A percentile compares a stretch with the other conserved stretches of the same genome.
These are phyloP conservation scores for Fusarium pilosicola DNA, from an alignment of 2,329 filamentous ascomycete species.

Conservation along the genomic window DNA sequence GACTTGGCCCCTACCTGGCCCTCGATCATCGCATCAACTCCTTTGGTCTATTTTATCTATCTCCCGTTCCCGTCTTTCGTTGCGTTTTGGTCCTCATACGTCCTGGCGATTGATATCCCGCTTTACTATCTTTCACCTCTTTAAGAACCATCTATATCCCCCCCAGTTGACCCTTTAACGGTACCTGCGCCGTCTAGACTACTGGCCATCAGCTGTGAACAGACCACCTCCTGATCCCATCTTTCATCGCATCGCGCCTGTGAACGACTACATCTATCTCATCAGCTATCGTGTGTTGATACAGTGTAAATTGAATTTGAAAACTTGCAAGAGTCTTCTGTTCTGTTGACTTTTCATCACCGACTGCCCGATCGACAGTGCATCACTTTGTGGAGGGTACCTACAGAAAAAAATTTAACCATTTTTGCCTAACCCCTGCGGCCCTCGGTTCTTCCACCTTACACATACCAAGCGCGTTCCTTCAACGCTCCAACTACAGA, in stretches of 20 bases:
- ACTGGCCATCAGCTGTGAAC: constrained; percentile 36
- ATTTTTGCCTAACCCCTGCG: constrained; percentile 22
- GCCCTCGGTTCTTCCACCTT: constrained; percentile 19
- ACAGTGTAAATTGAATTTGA: constrained; percentile 22
- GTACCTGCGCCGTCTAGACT: constrained; percentile 44
- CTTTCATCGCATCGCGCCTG: constrained; percentile 16
- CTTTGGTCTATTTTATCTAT: constrained; percentile 42
- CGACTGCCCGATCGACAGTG: constrained; percentile 25
- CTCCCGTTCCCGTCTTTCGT: constrained; percentile 33
- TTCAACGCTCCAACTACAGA: constrained; percentile 7
- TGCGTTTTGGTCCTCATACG: constrained; percentile 25
- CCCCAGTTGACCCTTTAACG: constrained; percentile 40
- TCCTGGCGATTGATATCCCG: constrained; percentile 32
- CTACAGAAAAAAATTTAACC: constrained; percentile 20
- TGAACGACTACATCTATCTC: constrained; percentile 33
- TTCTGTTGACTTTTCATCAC: constrained; percentile 11
- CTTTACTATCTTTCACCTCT: constrained; percentile 14
- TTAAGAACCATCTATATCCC: constrained; percentile 22
- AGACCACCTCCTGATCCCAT: constrained; percentile 46
- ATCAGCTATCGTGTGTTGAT: constrained; percentile 18
- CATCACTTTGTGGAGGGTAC: constrained; percentile 24
- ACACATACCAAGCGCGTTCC: constrained; percentile 8
- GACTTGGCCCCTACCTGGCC: constrained; percentile 45
- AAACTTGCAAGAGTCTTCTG: constrained; percentile 13
- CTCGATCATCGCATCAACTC: constrained; percentile 43